phyloP scores from a whole-genome alignment of 1,284 basidiomycete genomes.

The Marasmius fiardii region DNA sequence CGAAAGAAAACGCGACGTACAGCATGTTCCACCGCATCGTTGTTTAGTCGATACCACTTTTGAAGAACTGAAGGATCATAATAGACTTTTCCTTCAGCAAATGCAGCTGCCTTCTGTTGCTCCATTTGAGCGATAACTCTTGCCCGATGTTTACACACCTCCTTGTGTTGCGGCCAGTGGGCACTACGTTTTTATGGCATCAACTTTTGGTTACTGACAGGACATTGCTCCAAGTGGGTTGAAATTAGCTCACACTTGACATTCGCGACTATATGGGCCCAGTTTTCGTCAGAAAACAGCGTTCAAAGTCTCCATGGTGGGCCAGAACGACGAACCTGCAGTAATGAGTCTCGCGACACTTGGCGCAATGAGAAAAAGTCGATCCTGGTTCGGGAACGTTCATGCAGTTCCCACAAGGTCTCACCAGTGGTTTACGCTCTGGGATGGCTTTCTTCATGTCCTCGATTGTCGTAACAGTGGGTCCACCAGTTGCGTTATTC shows the following conservation, averaged over 20 bases:
- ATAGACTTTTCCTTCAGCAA: constrained; percentile 5
- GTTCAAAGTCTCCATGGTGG: neutral
- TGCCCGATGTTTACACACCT: constrained; percentile 9
- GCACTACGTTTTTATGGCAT: neutral
- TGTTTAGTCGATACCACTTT: constrained; percentile 11
- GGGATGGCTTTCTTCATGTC: constrained; percentile 9
- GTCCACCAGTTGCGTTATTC: constrained; percentile 6
- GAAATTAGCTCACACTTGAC: constrained; percentile 4
- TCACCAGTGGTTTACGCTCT: constrained; percentile 4
- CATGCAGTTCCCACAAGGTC: constrained; percentile 4
- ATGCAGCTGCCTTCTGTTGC: constrained; percentile 5
- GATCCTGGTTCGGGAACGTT: neutral
- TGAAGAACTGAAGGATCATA: constrained; percentile 5
- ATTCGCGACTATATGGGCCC: constrained; percentile 6
- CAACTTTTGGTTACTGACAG: neutral
- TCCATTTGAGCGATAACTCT: neutral
- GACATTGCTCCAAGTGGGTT: no score
- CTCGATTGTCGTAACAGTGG: constrained; percentile 8
- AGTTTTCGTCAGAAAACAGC: neutral
- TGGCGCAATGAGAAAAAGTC: constrained; percentile 5
- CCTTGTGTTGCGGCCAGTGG: constrained; percentile 12
- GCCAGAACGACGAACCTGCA: constrained; percentile 9
- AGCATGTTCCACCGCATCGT: constrained; percentile 9
- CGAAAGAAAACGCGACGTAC: constrained; percentile 4
- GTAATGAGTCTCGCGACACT: constrained; percentile 8